These are phyloP conservation scores for Cercospora citrullina DNA, from an alignment of 2,329 filamentous ascomycete genomes.

Conservation along the genomic window DNA sequence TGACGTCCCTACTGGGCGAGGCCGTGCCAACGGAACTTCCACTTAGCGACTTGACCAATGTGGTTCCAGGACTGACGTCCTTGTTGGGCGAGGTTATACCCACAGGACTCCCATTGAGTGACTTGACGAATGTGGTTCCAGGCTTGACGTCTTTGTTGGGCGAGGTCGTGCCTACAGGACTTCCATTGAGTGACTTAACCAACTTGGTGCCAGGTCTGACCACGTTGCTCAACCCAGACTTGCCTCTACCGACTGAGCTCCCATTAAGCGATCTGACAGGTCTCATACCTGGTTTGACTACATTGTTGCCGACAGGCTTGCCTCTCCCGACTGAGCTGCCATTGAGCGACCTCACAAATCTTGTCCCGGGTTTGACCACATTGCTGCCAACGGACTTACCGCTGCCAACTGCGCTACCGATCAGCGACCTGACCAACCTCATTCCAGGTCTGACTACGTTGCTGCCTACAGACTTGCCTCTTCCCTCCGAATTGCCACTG, in stretches of 20 bases:
- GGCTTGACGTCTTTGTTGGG: background rate
- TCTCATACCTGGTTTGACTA: background rate
- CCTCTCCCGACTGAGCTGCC: constrained; percentile 1
- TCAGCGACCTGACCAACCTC: constrained; percentile 5
- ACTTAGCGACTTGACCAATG: background rate
- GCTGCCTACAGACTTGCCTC: background rate
- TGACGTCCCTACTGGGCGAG: background rate
- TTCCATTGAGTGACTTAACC: background rate
- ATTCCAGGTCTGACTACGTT: constrained; percentile 1
- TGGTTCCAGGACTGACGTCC: background rate
- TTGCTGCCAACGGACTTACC: background rate
- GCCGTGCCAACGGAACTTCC: background rate
- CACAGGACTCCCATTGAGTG: background rate
- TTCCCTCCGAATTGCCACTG: background rate
- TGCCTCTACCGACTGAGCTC: background rate
- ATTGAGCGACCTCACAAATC: constrained; percentile 5
- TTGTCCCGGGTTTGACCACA: constrained; percentile 5
- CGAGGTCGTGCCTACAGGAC: background rate
- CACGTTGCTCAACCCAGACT: background rate
- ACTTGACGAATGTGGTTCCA: background rate
- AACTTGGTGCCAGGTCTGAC: background rate
- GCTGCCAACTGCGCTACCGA: background rate
- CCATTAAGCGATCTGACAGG: background rate
- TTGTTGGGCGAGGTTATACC: background rate
- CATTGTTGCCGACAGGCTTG: background rate